phyloP scores from a whole-genome alignment of 805 yeast genomes.

The Kazachstania martiniae region DNA sequence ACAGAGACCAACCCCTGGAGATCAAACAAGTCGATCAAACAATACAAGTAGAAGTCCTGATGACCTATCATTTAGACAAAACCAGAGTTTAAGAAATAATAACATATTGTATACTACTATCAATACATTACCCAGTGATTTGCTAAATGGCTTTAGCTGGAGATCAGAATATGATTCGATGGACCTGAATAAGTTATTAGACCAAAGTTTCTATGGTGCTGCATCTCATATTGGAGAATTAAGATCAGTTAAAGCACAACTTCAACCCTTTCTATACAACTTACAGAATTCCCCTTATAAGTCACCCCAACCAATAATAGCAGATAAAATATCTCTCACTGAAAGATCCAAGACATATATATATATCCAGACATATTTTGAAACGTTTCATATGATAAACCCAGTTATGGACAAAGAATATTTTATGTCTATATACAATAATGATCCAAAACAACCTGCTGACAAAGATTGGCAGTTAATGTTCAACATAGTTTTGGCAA shows the following conservation, averaged over 20 bases:
- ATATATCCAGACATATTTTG: constrained; percentile 42
- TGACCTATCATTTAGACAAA: not conserved
- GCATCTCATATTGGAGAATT: constrained; percentile 50
- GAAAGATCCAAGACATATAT: constrained; percentile 13
- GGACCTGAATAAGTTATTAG: not conserved
- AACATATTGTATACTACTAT: not conserved
- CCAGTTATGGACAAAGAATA: constrained; percentile 50
- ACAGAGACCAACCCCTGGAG: not conserved
- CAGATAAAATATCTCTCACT: constrained; percentile 1
- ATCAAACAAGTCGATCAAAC: not conserved
- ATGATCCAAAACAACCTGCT: constrained; percentile 12
- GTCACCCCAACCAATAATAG: not conserved
- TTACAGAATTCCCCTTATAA: not conserved
- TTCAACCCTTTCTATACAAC: not conserved
- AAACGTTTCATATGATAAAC: constrained; percentile 48
- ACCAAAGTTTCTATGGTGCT: constrained; percentile 48
- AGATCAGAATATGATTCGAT: constrained; percentile 35
- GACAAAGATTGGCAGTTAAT: constrained; percentile 41
- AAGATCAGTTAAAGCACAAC: constrained; percentile 28
- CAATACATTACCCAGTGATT: constrained; percentile 34
- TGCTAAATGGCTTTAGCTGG: constrained; percentile 50
- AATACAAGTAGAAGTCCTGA: not conserved
- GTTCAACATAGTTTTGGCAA: constrained; percentile 45
- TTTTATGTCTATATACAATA: constrained; percentile 35
- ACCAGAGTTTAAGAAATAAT: not conserved